Evolutionary conservation across 257 asterid species (phyloP), one percentile per base, ranked within the genome.

Genomic region (Jacaranda copaia): DNA sequence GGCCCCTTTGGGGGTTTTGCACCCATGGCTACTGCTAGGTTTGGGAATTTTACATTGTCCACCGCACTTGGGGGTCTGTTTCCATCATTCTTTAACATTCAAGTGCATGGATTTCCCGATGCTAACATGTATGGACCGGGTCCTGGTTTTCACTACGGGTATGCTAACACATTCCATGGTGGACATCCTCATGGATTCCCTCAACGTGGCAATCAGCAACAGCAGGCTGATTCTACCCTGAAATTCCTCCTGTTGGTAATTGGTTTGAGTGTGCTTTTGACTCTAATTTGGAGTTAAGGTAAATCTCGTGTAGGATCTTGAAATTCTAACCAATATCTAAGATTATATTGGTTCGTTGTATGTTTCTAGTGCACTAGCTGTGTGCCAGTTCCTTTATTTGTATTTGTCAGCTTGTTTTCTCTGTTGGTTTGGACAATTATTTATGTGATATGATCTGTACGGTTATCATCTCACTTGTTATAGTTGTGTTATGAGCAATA

Each of bases 211-310:
- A 82, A 72, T 80, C 96, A 87, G 75, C 93, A 93, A 68, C 90
- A 89, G 78, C 94, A 89, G 85, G 92, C 92, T 0, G 95, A 90
- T 84, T 85, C 90, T 63, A 79, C 86, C 13, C 68, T 92, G 80
- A 92, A 89, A 90, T 46, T 88, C 53, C 90, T 90, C 8, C 66
- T 88, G 60, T 59, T 90, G 83, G 63, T 90, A 16, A 79, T 93
- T 71, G 96, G 92, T 16, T 18, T 86, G 63, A 76, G 85, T 81
- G 97, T 92, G 63, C 81, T 93, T 70, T 77, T 87, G 67, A 85
- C 92, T 83, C 82, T 92, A 52, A 79, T 90, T 58, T 86, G 87
- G 92, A 77, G 84, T 72, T 92, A 40, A 83, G 92, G 87, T 79
- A 79, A 67, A 80, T 80, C 60, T 70, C 42, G 40, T 56, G 11